These are phyloP conservation scores for Calonectria pteridis DNA, from an alignment of 2,329 filamentous ascomycete genomes.

Conservation along the genomic window DNA sequence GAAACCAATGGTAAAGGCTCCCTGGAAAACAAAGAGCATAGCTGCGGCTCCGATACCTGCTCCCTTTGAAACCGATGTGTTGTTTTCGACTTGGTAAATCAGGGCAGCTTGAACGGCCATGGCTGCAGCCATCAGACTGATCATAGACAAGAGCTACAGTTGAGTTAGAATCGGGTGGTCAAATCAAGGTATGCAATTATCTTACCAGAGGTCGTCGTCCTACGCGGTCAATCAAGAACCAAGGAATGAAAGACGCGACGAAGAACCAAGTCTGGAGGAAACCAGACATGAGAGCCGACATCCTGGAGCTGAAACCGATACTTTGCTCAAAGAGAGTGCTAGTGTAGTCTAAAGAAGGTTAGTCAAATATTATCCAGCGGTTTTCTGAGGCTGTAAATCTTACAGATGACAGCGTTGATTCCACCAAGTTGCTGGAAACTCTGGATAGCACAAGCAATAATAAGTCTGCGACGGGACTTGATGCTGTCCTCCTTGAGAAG, in stretches of 20 bases:
- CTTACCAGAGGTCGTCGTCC: constrained; percentile 34
- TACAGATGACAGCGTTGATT: constrained; percentile 62
- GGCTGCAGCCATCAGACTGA: constrained; percentile 54
- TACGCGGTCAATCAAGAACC: constrained; percentile 36
- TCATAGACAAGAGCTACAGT: constrained; percentile 52
- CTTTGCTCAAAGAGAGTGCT: constrained; percentile 60
- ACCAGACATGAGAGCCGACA: constrained; percentile 65
- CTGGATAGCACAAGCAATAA: constrained; percentile 49
- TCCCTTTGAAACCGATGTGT: constrained; percentile 46
- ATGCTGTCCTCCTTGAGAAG: constrained; percentile 50
- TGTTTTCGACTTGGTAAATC: constrained; percentile 55
- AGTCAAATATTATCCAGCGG: neutral
- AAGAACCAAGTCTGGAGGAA: constrained; percentile 63
- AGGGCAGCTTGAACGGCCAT: constrained; percentile 56
- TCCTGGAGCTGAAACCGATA: constrained; percentile 55
- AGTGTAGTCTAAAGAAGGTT: constrained; percentile 53
- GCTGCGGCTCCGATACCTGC: constrained; percentile 55
- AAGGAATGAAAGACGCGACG: constrained; percentile 54
- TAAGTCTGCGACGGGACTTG: constrained; percentile 46
- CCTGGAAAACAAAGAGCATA: constrained; percentile 57
- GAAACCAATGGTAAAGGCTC: constrained; percentile 55
- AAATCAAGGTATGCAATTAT: neutral
- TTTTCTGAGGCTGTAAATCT: neutral
- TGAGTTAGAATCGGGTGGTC: neutral
- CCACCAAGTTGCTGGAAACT: constrained; percentile 60